phyloP scores from a whole-genome alignment of 129 eudicot genomes.

The Deinandra increscens region DNA sequence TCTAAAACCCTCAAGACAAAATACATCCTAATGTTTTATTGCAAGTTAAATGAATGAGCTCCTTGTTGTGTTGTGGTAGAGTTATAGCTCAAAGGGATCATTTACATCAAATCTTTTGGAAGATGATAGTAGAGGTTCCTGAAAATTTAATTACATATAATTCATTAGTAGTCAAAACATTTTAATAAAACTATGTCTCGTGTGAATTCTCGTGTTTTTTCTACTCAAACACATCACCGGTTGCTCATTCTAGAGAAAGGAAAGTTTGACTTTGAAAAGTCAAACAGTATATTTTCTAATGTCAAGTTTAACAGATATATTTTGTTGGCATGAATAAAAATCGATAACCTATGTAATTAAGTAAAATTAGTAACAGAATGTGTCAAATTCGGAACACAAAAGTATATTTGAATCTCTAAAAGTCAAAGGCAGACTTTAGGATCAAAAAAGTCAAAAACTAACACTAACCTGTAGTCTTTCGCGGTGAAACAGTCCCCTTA shows the following conservation, averaged over 20 bases:
- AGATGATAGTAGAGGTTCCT: constrained; percentile 63
- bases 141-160: constrained; percentile 19
- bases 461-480: constrained; percentile 49
- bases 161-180: not conserved
- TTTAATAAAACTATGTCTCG: not conserved
- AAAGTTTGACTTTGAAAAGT: constrained; percentile 12
- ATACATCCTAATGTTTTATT: not conserved
- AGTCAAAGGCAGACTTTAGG: constrained; percentile 22
- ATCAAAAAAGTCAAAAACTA: constrained; percentile 1
- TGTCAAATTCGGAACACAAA: not conserved
- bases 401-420: constrained; percentile 4
- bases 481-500: constrained; percentile 52
- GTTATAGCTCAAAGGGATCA: constrained; percentile 30
- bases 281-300: not conserved
- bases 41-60: not conserved
- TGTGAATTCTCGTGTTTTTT: too few species aligned
- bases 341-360: not conserved
- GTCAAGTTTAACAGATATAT: not conserved
- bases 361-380: not conserved
- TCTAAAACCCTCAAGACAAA: not conserved
- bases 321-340: not conserved
- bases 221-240: too few species aligned
- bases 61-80: not conserved
- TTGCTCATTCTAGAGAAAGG: not conserved
- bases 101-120: constrained; percentile 45